Evolutionary conservation across 768 basidiomycete genomes (phyloP), one percentile per base, ranked within the genome.

Genomic region (Mycena leptocephala): DNA sequence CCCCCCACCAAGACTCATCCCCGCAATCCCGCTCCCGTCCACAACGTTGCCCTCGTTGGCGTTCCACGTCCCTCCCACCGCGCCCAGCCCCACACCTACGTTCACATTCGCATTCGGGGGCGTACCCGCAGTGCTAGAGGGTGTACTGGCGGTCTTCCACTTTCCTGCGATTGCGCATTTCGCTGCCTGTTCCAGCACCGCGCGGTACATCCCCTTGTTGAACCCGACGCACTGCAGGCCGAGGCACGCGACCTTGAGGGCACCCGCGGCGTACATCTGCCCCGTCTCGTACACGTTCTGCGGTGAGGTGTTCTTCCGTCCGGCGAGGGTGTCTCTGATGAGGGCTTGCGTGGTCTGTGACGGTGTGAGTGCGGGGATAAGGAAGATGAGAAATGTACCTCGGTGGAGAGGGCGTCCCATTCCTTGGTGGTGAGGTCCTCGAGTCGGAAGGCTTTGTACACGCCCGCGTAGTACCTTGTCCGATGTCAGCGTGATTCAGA

Each of bases 221-320:
- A 95, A 96, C 3, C 95, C 93, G 65, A 95, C 88, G 81, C 95
- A 96, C 77, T 94, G 93, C 59, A 96, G 84, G 5, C 91, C 95
- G 70, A 96, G 85, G 78, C 94, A 95, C 18, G 93, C 93, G 28
- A 94, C 90, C 75, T 90, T 92, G 59, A 96, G 88, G 30, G 94
- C 95, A 2, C 95, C 95, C 1, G 88, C 92, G 6, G 89, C 87
- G 80, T 95, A 96, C 37, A 95, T 89, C 81, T 96, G 95, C 1
- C 87, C 85, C 0, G 90, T 92, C 82, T 96, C 95, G 84, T 95
- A 95, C 32, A 92, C 83, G 79, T 93, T 95, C 82, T 95, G 94
- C 22, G 95, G 94, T 2, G 94, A 94, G 24, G 90, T 90, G 81
- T 94, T 95, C 83, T 94, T 95, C 58, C 95, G 90, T 8, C 87